phyloP scores from a whole-genome alignment of 2,329 filamentous ascomycete species.

The Ophiognomonia clavigignenti-juglandacearum region DNA sequence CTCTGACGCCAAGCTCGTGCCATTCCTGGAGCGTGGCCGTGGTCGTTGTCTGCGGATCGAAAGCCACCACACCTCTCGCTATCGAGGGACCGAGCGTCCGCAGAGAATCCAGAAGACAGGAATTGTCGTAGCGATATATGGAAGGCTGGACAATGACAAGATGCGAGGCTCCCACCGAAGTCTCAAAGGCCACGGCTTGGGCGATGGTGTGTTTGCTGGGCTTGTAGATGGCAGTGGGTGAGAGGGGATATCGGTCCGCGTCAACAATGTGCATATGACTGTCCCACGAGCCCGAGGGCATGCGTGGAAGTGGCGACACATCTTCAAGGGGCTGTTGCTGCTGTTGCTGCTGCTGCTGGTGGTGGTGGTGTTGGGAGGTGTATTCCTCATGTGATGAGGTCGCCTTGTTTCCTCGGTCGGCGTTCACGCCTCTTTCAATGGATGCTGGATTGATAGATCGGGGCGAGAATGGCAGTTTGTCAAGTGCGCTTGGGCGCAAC shows the following conservation, averaged over 20 bases:
- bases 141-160: constrained; percentile 25
- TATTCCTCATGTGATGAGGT: constrained; percentile 11
- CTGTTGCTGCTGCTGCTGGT: no score
- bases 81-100: constrained; percentile 16
- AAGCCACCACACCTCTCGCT: constrained; percentile 25
- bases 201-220: constrained; percentile 9
- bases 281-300: constrained; percentile 24
- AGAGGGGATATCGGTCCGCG: constrained; percentile 14
- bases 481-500: constrained; percentile 7
- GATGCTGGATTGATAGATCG: neutral
- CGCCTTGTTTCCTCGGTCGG: constrained; percentile 4
- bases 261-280: constrained; percentile 25
- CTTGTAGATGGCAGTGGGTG: constrained; percentile 8
- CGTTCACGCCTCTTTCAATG: no score
- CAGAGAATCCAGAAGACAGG: constrained; percentile 25
- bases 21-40: constrained; percentile 20
- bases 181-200: constrained; percentile 17
- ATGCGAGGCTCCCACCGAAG: constrained; percentile 21
- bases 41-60: constrained; percentile 21
- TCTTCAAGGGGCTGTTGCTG: neutral
- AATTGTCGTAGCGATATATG: constrained; percentile 27
- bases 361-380: neutral
- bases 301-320: neutral
- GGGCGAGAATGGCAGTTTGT: constrained; percentile 4
- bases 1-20: constrained; percentile 25